Base-by-base conservation (phyloP, 352 stramenopile genomes). In the Globisporangium heterothallicum region DNA sequence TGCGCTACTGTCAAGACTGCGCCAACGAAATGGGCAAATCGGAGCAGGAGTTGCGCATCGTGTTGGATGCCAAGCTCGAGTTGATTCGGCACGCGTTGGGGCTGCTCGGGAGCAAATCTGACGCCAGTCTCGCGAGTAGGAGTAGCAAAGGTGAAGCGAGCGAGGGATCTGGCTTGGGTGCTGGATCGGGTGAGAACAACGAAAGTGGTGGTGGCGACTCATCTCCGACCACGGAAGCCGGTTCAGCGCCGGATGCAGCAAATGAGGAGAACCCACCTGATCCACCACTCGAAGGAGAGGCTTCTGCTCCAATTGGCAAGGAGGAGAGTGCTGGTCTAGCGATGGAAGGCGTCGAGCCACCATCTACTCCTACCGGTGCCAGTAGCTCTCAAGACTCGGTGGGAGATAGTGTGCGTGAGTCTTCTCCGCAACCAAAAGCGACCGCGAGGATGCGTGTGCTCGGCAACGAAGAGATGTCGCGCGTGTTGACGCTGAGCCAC, bases 1-100 rank as follows among this genome's bases (percentile, higher is more conserved):
- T 82, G 62, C 82, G 78, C 4, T 91, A 80, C 42, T 93, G 82
- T 40, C 72, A 87, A 29, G 79, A 88, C 54, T 91, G 82, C 47
- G 78, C 75, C 10, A 82, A 59, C 0, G 78, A 88, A 61, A 86
- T 88, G 66, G 64, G 69, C 49, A 79, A 82, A 44, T 69, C 75
- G 1, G 79, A 91, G 56, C 68, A 84, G 43, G 78, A 89, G 8
- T 61, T 93, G 26, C 67, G 73, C 21, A 67, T 55, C 14, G 65
- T 88, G 4, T 57, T 93, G 2, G 66, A 86, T 3, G 59, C 61
- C 41, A 93, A 89, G 60, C 66, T 81, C 18, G 64, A 74, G 30
- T 53, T 90, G 24, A 83, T 90, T 45, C 68, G 56, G 8, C 64
- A 63, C 18, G 72, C 70, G 1, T 58, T 90, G 8, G 58, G 58